These are phyloP conservation scores for Rhizoctonia solani DNA, from an alignment of 1,284 basidiomycete species.

Conservation along the genomic window DNA sequence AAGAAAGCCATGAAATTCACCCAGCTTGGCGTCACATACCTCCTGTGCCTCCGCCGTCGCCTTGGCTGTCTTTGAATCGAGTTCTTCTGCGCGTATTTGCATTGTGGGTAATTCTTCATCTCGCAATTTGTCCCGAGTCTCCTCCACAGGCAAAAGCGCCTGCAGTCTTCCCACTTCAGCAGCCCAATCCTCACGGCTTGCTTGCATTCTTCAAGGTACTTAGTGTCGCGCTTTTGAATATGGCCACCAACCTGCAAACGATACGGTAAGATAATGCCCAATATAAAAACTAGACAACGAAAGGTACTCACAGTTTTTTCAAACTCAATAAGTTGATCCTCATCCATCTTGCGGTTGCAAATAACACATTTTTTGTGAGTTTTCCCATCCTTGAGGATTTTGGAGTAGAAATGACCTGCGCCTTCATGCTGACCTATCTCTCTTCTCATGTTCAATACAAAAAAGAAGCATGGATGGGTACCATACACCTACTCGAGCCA, in stretches of 20 bases:
- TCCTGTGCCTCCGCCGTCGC: conserved; percentile 60
- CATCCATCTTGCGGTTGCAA: conserved; percentile 73
- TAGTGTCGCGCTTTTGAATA: conserved; percentile 30
- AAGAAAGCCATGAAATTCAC: not conserved
- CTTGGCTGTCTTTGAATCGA: conserved; percentile 58
- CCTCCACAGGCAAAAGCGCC: conserved; percentile 59
- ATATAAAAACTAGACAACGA: not conserved
- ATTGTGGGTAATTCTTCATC: conserved; percentile 67
- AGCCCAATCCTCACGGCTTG: conserved; percentile 62
- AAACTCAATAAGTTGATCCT: conserved; percentile 64
- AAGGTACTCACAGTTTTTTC: conserved; percentile 63
- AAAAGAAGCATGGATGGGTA: not conserved
- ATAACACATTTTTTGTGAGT: conserved; percentile 71
- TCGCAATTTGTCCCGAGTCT: conserved; percentile 58
- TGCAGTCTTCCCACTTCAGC: conserved; percentile 62
- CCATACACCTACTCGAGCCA: conserved; percentile 56
- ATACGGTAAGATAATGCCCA: not conserved
- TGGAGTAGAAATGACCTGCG: conserved; percentile 59
- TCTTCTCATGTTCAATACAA: conserved; percentile 32
- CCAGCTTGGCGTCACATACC: conserved; percentile 47
- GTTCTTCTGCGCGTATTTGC: conserved; percentile 63
- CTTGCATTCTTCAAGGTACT: conserved; percentile 46
- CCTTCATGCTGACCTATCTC: conserved; percentile 45
- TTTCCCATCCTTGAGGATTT: conserved; percentile 64
- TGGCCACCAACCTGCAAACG: conserved; percentile 44